Conservation (phyloP, 768 basidiomycete species). For the Hypholoma sublateritium region DNA sequence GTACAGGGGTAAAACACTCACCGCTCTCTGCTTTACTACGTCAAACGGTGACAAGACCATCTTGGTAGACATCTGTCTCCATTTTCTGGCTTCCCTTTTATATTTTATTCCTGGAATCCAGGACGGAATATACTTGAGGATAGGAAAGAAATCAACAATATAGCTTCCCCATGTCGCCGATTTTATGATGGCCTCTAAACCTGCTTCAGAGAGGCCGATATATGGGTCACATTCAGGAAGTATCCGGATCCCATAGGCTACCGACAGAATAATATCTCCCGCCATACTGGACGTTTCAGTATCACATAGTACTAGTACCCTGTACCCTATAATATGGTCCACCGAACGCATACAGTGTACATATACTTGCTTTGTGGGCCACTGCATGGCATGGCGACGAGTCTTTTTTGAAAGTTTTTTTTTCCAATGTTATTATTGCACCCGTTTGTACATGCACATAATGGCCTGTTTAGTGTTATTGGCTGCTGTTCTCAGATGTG, state of each 20-base stretch:
- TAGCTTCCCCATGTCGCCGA: constrained; percentile 31
- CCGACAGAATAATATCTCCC: constrained; percentile 19
- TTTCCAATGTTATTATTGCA: too few relatives aligned
- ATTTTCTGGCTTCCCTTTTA: constrained; percentile 43
- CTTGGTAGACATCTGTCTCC: constrained; percentile 33
- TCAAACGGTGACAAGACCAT: constrained; percentile 35
- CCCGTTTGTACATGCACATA: too few relatives aligned
- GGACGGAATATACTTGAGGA: constrained; percentile 39
- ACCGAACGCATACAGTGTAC: too few relatives aligned
- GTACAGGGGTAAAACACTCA: constrained; percentile 3
- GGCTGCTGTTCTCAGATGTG: too few relatives aligned
- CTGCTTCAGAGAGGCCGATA: constrained; percentile 33
- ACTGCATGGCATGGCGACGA: too few relatives aligned
- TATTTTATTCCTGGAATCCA: constrained; percentile 62
- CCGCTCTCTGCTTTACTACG: constrained; percentile 17
- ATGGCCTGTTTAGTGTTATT: too few relatives aligned
- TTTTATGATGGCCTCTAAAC: constrained; percentile 21
- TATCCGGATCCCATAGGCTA: constrained; percentile 43
- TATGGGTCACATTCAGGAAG: constrained; percentile 36
- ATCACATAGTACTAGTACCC: too few relatives aligned
- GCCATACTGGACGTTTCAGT: constrained; percentile 8
- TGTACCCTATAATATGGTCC: too few relatives aligned
- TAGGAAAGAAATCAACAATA: constrained; percentile 37
- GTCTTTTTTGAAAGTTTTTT: too few relatives aligned
- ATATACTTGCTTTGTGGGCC: too few relatives aligned